Conservation (phyloP, 192 early-diverging fungal species). For the Rhizoclosmatium sp. region DNA sequence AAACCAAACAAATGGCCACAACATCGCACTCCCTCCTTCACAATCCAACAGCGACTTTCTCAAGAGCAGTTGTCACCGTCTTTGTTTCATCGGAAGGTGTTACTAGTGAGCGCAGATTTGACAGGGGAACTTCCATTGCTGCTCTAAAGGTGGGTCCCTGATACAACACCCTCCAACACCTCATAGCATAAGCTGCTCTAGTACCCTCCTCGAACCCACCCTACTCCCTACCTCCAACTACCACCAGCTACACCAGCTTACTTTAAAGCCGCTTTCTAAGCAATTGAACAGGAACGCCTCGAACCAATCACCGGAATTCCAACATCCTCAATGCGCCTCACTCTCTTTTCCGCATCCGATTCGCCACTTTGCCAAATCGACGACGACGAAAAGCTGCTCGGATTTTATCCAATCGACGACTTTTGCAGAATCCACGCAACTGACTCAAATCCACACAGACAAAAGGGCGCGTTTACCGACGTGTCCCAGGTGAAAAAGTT, state of each 20-base stretch:
- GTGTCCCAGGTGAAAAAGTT: conserved; percentile 92
- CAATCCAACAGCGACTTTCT: conserved; percentile 26
- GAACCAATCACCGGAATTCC: conserved; percentile 94
- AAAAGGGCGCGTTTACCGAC: conserved; percentile 82
- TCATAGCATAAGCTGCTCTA: background rate
- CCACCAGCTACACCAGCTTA: background rate
- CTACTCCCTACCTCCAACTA: background rate
- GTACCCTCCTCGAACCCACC: too few species aligned
- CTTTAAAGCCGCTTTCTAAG: background rate
- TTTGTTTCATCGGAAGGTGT: conserved; percentile 86
- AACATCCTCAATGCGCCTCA: conserved; percentile 61
- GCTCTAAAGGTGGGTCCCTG: conserved; percentile 70
- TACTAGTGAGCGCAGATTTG: conserved; percentile 88
- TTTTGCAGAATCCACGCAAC: conserved; percentile 79
- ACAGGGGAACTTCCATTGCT: conserved; percentile 72
- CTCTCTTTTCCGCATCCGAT: conserved; percentile 46
- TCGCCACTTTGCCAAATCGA: conserved; percentile 47
- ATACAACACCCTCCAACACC: background rate
- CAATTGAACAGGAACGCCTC: conserved; percentile 68
- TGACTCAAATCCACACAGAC: conserved; percentile 71
- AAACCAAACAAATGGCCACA: background rate
- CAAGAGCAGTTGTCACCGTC: conserved; percentile 80
- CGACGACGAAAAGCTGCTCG: conserved; percentile 75
- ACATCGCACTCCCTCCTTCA: conserved; percentile 1
- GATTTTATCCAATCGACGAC: conserved; percentile 86